Conservation (phyloP, 257 asterid species). For the Solanum chmielewskii region DNA sequence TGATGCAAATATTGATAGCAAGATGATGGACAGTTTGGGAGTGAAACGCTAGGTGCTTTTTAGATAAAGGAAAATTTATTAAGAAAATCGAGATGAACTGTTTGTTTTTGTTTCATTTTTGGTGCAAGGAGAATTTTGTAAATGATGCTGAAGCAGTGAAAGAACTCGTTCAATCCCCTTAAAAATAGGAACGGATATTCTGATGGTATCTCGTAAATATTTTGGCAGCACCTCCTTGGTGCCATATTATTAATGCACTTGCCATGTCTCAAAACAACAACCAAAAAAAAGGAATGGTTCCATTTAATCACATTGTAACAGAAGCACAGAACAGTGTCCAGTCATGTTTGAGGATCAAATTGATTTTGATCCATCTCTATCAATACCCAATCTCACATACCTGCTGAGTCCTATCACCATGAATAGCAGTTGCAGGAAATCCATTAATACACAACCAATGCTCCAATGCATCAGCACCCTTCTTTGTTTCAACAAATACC, state of each 20-base stretch:
- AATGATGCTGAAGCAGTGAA: not conserved
- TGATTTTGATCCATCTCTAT: not conserved
- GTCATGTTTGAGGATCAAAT: not conserved
- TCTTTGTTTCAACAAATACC: constrained; percentile 88
- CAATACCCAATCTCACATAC: constrained; percentile 12
- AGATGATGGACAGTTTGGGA: not conserved
- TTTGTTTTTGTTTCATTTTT: not conserved
- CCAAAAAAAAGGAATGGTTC: not conserved
- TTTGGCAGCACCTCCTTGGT: not conserved
- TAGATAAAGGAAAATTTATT: not conserved
- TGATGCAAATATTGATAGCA: not conserved
- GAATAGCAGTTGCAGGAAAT: constrained; percentile 85
- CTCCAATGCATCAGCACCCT: constrained; percentile 83
- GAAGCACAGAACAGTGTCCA: not conserved
- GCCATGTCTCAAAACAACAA: not conserved
- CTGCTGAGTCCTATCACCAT: constrained; percentile 88
- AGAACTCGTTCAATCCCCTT: not conserved
- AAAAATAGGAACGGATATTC: not conserved
- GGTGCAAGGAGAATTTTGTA: not conserved
- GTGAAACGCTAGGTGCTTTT: not conserved
- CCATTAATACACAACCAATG: constrained; percentile 52
- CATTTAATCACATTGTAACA: not conserved
- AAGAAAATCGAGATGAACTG: not conserved
- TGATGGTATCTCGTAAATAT: not conserved
- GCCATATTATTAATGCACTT: not conserved